phyloP scores from a whole-genome alignment of 2,329 filamentous ascomycete species.

The Fusarium transvaalense region DNA sequence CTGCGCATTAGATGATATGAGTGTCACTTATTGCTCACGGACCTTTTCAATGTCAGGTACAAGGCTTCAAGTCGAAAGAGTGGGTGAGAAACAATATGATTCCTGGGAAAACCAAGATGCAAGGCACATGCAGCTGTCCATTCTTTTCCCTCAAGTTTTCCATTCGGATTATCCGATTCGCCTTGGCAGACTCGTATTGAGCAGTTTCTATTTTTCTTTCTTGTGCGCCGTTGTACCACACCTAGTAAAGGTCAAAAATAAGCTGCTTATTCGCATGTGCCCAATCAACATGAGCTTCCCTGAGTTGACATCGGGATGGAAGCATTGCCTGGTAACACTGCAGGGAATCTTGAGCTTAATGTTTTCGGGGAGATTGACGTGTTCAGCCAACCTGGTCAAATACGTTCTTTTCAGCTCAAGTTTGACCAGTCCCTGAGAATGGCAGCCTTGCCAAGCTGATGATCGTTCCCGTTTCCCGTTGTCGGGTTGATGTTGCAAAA shows the following conservation, averaged over 20 bases:
- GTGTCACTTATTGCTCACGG: neutral
- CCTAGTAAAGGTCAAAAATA: neutral
- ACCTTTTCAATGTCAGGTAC: neutral
- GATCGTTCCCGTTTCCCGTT: neutral
- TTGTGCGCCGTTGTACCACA: constrained; percentile 23
- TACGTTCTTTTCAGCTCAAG: constrained; percentile 8
- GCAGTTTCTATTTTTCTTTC: constrained; percentile 10
- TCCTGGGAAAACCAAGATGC: neutral
- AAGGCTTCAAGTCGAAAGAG: neutral
- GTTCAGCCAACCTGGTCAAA: constrained; percentile 7
- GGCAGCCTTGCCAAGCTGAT: neutral
- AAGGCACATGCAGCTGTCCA: constrained; percentile 8
- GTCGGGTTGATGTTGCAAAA: neutral
- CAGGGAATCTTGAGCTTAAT: constrained; percentile 15
- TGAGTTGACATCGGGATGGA: neutral
- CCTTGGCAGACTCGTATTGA: constrained; percentile 40
- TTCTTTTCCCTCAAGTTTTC: constrained; percentile 6
- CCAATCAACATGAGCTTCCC: constrained; percentile 1
- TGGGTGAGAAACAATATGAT: neutral
- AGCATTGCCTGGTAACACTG: neutral
- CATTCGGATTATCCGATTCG: constrained; percentile 23
- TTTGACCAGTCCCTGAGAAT: neutral
- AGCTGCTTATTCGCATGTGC: constrained; percentile 15
- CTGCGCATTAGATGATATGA: neutral
- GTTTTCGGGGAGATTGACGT: constrained; percentile 12